A percentile compares a stretch with the other conserved stretches of the same genome.
These are phyloP conservation scores for Diaporthe humulicola DNA, from an alignment of 2,329 filamentous ascomycete genomes.

Conservation along the genomic window DNA sequence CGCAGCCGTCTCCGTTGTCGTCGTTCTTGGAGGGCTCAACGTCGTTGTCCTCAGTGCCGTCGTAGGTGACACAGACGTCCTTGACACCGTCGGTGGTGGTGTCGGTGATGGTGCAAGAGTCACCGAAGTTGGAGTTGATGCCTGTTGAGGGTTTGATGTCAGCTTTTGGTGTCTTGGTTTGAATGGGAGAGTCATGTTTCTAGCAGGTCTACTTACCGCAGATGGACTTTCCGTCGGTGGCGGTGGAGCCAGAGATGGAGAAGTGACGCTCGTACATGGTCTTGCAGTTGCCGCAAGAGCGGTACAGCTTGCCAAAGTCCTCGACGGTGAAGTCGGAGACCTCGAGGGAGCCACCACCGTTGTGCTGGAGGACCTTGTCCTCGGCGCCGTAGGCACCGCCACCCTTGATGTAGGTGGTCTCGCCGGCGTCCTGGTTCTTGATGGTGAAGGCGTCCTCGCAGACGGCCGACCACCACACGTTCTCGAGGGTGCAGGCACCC, in stretches of 20 bases:
- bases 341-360: constrained; percentile 51
- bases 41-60: constrained; percentile 26
- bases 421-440: constrained; percentile 47
- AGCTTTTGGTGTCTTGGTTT: background rate
- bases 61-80: constrained; percentile 28
- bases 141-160: constrained; percentile 49
- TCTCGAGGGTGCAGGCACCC: constrained; percentile 58
- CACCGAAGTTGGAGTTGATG: constrained; percentile 64
- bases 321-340: constrained; percentile 56
- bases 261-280: constrained; percentile 54
- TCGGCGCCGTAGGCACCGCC: constrained; percentile 52
- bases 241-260: constrained; percentile 59
- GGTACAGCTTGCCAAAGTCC: constrained; percentile 61
- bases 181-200: background rate
- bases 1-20: constrained; percentile 28
- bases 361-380: constrained; percentile 56
- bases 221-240: constrained; percentile 50
- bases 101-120: constrained; percentile 46
- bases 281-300: constrained; percentile 63
- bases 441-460: constrained; percentile 54
- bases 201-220: constrained; percentile 1
- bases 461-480: constrained; percentile 50
- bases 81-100: background rate
- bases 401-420: constrained; percentile 53
- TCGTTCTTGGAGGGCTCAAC: constrained; percentile 22